Evolutionary conservation across 306 rosid genomes (phyloP).

Genomic region (Benincasa hispida): DNA sequence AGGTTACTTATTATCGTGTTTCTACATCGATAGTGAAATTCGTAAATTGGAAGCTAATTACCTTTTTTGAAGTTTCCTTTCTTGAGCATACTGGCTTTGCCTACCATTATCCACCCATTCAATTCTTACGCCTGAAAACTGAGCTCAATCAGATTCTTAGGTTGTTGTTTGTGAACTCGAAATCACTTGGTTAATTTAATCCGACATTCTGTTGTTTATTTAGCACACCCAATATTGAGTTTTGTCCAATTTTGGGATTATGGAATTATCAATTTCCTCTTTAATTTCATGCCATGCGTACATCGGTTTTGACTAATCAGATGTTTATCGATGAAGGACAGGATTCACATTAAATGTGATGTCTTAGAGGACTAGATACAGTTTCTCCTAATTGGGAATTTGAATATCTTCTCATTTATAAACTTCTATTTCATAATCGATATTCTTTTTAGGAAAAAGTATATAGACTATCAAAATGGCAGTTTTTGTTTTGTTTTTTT

Average conservation of each 20-base stretch:
- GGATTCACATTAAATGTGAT: background rate
- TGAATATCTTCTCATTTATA: background rate
- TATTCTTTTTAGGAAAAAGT: background rate
- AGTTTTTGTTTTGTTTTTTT: background rate
- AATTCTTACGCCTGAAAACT: background rate
- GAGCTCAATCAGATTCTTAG: background rate
- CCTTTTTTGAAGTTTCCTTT: background rate
- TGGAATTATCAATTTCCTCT: background rate
- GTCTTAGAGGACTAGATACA: background rate
- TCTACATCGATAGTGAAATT: background rate
- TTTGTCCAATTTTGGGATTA: background rate
- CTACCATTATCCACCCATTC: background rate
- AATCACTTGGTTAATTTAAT: background rate
- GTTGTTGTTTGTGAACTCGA: background rate
- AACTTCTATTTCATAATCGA: background rate
- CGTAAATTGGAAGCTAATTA: background rate
- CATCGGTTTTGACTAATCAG: background rate
- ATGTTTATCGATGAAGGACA: background rate
- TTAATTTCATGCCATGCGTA: background rate
- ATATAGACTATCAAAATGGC: background rate
- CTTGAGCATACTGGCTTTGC: background rate
- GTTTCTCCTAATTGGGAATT: background rate
- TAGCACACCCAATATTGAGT: background rate
- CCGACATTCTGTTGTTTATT: background rate
- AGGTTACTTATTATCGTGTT: background rate